Percentiles rank a stretch among this genome's conserved stretches.
Evolutionary conservation across 2,329 filamentous ascomycete genomes (phyloP).

Genomic region (Cladosporium phlei): DNA sequence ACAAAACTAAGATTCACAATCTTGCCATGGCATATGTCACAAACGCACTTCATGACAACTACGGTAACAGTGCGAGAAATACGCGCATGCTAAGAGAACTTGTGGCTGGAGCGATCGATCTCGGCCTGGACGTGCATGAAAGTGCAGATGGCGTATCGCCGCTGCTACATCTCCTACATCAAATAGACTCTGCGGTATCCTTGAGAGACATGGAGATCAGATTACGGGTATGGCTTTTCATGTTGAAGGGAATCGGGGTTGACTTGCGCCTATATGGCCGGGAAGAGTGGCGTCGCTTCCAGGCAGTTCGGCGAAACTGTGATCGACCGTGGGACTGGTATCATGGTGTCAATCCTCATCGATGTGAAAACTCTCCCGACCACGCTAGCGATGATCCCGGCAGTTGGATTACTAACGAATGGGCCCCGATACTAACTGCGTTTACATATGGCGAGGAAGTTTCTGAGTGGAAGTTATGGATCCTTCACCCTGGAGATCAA

Average conservation of each 20-base stretch:
- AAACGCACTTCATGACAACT: background rate
- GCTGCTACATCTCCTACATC: too few species aligned
- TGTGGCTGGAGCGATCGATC: background rate
- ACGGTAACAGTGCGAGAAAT: background rate
- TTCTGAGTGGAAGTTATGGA: conserved; percentile 3
- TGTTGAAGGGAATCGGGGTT: background rate
- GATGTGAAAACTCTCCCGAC: background rate
- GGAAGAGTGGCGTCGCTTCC: background rate
- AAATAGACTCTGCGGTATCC: too few species aligned
- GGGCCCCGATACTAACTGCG: background rate
- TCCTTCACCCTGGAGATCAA: conserved; percentile 1
- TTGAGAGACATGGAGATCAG: too few species aligned
- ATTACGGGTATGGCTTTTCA: too few species aligned
- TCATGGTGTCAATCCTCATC: background rate
- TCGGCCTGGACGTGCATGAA: too few species aligned
- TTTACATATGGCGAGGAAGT: background rate
- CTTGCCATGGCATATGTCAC: background rate
- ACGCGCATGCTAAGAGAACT: background rate
- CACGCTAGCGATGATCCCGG: background rate
- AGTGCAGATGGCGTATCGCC: too few species aligned
- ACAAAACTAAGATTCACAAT: too few species aligned
- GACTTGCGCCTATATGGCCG: background rate
- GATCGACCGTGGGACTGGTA: background rate
- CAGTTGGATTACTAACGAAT: background rate
- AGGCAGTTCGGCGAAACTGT: background rate